These are phyloP conservation scores for Suillus sp. DNA, from an alignment of 768 basidiomycete species.

Conservation along the genomic window DNA sequence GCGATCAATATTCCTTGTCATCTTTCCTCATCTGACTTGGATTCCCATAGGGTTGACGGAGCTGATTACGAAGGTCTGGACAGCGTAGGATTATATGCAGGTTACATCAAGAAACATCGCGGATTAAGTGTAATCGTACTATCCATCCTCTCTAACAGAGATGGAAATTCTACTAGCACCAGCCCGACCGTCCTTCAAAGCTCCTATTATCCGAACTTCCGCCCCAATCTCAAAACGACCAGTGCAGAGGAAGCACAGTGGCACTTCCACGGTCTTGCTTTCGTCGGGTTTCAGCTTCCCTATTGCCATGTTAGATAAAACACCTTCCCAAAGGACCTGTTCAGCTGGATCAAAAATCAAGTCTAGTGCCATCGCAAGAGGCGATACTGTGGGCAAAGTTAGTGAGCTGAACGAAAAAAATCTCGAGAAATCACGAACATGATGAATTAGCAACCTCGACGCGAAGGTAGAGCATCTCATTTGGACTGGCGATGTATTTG, in stretches of 20 bases:
- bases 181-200: constrained; percentile 20
- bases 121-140: constrained; percentile 14
- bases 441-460: constrained; percentile 64
- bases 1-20: constrained; percentile 32
- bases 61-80: constrained; percentile 81
- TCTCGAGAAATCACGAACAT: constrained; percentile 45
- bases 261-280: constrained; percentile 50
- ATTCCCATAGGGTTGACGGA: constrained; percentile 72
- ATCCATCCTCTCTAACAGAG: constrained; percentile 15
- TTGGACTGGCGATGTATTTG: constrained; percentile 53
- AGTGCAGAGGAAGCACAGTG: constrained; percentile 72
- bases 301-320: constrained; percentile 58
- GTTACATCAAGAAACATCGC: constrained; percentile 5
- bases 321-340: constrained; percentile 71
- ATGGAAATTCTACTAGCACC: constrained; percentile 25
- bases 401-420: constrained; percentile 9
- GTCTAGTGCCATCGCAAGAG: constrained; percentile 55
- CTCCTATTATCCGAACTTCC: constrained; percentile 35
- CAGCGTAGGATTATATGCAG: constrained; percentile 49
- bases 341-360: constrained; percentile 59
- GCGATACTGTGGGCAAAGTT: constrained; percentile 41
- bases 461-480: constrained; percentile 65
- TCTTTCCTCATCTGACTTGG: constrained; percentile 3
- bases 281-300: constrained; percentile 63
- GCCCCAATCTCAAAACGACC: constrained; percentile 60